phyloP scores from a whole-genome alignment of 805 yeast genomes.

The Brettanomyces nanus region DNA sequence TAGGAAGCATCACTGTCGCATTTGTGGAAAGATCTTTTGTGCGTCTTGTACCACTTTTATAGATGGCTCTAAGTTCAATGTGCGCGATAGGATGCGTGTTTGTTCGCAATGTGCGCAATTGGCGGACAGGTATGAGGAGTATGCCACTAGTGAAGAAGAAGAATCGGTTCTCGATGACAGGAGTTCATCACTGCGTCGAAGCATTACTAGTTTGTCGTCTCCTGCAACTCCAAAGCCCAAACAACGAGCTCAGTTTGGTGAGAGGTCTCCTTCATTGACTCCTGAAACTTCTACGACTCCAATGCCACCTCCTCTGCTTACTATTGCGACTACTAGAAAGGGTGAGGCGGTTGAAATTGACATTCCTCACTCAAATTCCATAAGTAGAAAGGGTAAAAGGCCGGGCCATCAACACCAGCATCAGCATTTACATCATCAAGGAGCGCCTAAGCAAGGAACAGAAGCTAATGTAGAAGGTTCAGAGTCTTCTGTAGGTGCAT shows the following conservation, averaged over 20 bases:
- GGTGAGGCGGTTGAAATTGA: constrained; percentile 78
- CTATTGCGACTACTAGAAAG: constrained; percentile 72
- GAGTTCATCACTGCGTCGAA: neutral
- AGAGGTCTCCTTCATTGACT: neutral
- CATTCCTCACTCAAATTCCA: constrained; percentile 16
- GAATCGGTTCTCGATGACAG: constrained; percentile 34
- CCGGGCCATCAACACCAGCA: constrained; percentile 5
- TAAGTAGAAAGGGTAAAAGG: neutral
- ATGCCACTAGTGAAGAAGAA: constrained; percentile 51
- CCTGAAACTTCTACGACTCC: constrained; percentile 27
- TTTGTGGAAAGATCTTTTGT: constrained; percentile 95
- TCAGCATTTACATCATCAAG: no score
- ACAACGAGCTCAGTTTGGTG: neutral
- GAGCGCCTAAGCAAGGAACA: no score
- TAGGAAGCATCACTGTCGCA: constrained; percentile 89
- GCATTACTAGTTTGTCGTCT: no score
- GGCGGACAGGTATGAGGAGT: constrained; percentile 56
- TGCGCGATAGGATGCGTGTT: constrained; percentile 63
- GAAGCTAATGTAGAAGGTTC: no score
- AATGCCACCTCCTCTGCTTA: constrained; percentile 61
- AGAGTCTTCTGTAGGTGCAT: no score
- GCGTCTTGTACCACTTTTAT: constrained; percentile 69
- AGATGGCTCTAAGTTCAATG: constrained; percentile 55
- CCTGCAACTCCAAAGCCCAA: neutral
- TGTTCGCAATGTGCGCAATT: constrained; percentile 64